These are phyloP conservation scores for Diaporthe batatas DNA, from an alignment of 2,329 filamentous ascomycete species.

Conservation along the genomic window DNA sequence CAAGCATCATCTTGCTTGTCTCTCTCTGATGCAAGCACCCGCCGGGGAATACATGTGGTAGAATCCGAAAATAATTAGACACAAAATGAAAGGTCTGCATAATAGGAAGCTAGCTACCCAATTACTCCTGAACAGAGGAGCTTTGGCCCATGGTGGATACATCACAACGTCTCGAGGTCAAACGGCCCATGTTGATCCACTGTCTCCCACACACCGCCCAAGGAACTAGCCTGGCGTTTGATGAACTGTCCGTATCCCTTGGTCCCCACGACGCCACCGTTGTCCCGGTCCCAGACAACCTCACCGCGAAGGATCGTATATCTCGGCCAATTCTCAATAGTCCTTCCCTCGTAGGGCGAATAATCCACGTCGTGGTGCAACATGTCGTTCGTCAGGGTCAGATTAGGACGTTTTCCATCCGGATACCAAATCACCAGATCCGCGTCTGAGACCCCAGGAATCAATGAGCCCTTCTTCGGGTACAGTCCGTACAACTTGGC, in stretches of 20 bases:
- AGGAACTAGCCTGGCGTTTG: constrained; percentile 52
- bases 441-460: constrained; percentile 65
- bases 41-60: too few species aligned
- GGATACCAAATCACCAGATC: constrained; percentile 72
- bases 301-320: constrained; percentile 70
- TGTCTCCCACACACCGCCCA: constrained; percentile 44
- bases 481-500: constrained; percentile 70
- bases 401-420: constrained; percentile 55
- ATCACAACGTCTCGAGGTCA: constrained; percentile 36
- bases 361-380: constrained; percentile 73
- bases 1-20: constrained; percentile 14
- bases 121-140: neutral
- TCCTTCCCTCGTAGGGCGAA: constrained; percentile 70
- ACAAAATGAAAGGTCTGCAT: neutral
- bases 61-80: neutral
- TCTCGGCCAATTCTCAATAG: constrained; percentile 69
- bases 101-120: neutral
- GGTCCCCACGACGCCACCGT: constrained; percentile 62
- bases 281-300: constrained; percentile 68
- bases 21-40: neutral
- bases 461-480: constrained; percentile 61
- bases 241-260: constrained; percentile 64
- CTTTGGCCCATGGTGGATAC: constrained; percentile 2
- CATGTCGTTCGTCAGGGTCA: constrained; percentile 63
- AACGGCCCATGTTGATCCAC: constrained; percentile 43